Evolutionary conservation across 306 rosid genomes (phyloP).

Genomic region (Pachyrhizus erosus): DNA sequence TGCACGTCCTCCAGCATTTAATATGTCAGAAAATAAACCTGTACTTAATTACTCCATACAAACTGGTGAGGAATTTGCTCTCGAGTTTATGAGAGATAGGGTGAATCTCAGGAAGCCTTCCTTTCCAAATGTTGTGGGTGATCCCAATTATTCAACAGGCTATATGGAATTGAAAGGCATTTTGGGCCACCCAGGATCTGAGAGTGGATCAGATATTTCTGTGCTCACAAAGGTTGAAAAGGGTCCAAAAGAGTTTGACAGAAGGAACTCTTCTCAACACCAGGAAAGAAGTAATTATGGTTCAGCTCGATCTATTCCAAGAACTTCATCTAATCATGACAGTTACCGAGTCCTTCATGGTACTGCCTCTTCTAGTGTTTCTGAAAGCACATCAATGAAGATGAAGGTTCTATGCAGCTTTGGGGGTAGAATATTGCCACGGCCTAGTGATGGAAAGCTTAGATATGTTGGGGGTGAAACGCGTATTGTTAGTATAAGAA

Average conservation of each 20-base stretch:
- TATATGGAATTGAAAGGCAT: constrained; percentile 66
- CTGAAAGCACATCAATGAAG: constrained; percentile 61
- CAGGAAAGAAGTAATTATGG: constrained; percentile 66
- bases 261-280: constrained; percentile 53
- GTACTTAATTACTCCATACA: constrained; percentile 85
- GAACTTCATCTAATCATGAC: constrained; percentile 67
- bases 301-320: constrained; percentile 58
- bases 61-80: constrained; percentile 90
- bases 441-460: constrained; percentile 87
- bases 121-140: constrained; percentile 62
- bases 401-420: constrained; percentile 87
- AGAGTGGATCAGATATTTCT: constrained; percentile 64
- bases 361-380: constrained; percentile 58
- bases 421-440: constrained; percentile 82
- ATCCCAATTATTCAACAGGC: constrained; percentile 62
- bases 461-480: constrained; percentile 94
- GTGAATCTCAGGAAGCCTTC: constrained; percentile 69
- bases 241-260: constrained; percentile 65
- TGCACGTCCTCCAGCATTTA: constrained; percentile 66
- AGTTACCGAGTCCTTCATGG: constrained; percentile 54
- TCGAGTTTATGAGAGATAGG: constrained; percentile 93
- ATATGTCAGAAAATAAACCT: constrained; percentile 63
- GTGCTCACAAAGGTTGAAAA: constrained; percentile 59
- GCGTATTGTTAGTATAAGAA: constrained; percentile 70
- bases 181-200: constrained; percentile 68